Percentiles rank a stretch among this genome's conserved stretches.
Conservation (phyloP, 2,329 filamentous ascomycete genomes). For the Annulohypoxylon truncatum region DNA sequence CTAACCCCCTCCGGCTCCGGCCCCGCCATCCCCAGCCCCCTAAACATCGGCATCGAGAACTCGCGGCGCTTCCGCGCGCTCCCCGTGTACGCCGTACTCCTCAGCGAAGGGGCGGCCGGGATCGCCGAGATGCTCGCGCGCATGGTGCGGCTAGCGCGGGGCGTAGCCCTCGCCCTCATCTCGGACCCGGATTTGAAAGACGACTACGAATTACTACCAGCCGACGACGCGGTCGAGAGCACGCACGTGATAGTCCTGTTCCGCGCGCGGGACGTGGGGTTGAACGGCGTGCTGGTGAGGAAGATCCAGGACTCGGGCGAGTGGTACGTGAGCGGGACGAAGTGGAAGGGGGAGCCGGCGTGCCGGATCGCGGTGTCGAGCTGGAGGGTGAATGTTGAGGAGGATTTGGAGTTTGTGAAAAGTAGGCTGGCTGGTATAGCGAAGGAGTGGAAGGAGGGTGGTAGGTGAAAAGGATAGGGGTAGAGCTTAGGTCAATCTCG, state of each 20-base stretch:
- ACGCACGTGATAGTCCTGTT: constrained; percentile 82
- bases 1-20: constrained; percentile 58
- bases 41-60: constrained; percentile 91
- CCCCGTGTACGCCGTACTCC: constrained; percentile 85
- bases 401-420: constrained; percentile 74
- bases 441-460: constrained; percentile 35
- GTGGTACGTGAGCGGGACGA: constrained; percentile 86
- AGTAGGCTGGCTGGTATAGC: constrained; percentile 68
- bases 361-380: constrained; percentile 88
- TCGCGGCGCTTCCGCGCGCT: constrained; percentile 90
- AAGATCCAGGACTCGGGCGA: constrained; percentile 78
- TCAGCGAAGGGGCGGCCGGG: constrained; percentile 78
- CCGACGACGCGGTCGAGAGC: constrained; percentile 57
- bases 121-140: constrained; percentile 75
- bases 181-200: neutral
- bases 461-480: constrained; percentile 4
- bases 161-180: constrained; percentile 71
- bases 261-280: constrained; percentile 70
- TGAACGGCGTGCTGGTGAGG: constrained; percentile 75
- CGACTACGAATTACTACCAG: constrained; percentile 44
- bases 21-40: constrained; percentile 75
- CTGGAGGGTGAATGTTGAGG: constrained; percentile 78
- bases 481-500: neutral
- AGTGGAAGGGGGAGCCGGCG: constrained; percentile 78
- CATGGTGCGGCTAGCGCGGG: constrained; percentile 78